Evolutionary conservation across 2,329 filamentous ascomycete species (phyloP), one percentile per base, ranked within the genome.

Genomic region (Monosporascus sp.): DNA sequence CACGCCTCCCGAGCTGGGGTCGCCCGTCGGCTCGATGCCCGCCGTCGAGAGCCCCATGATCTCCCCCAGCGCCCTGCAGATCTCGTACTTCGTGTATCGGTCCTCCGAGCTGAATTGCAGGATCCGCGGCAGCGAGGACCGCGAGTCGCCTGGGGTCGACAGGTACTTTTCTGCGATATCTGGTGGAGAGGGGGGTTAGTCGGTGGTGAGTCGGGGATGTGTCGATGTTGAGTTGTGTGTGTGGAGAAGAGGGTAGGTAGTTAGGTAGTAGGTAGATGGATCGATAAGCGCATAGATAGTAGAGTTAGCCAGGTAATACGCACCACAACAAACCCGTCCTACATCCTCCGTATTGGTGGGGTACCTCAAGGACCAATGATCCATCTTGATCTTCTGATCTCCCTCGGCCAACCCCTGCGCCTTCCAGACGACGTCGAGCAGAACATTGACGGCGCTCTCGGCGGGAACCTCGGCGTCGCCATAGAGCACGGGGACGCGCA

Each of bases 311-410:
- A 46, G 27, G 62, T n/a, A 26, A 52, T 61, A 58, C 76, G 61
- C 74, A 85, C 83, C 83, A 57, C 84, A 79, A 63, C 85, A 88
- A 46, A 96, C 88, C 40, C 92, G 80, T 19, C 80, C 91, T 19
- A 96, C 86, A 65, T 96, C 92, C 66, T 91, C 87, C 0, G 91
- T 96, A 67, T 94, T 94, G 7, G 91, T 96, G 8, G 91, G 91
- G 72, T 90, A 96, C 27, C 91, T 82, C 49, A 88, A 73, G 1
- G 89, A 86, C 85, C 90, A 96, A 69, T 95, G 86, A 65, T 96
- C 91, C 85, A 96, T 92, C 66, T 83, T 85, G 41, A 91, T 76
- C 53, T 79, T 79, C 16, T 46, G 11, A 19, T 26, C 14, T 5
- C 20, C 22, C 24, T 22, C 43, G 7, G 2, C 77, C 76, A 5